Base-by-base conservation (phyloP, 1,284 basidiomycete genomes). In the Phaffia rhodozyma region DNA sequence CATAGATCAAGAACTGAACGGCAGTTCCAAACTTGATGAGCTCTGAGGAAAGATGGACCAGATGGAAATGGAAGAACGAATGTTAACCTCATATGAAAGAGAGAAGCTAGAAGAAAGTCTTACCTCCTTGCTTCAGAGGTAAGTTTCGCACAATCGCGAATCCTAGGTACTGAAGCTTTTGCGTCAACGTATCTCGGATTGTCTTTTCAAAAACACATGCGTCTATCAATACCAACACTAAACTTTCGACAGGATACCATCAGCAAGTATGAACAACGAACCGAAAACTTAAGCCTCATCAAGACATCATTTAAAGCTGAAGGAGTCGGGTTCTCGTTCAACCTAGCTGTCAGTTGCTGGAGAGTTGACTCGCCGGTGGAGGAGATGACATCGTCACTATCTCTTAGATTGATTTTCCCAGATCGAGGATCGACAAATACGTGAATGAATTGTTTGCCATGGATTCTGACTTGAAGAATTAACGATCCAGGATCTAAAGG, bases 401-500 rank as follows among this genome's bases (percentile, higher is more conserved):
- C 86, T 16, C 83, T 79, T 51, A 89, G 76, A 64, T 79, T 83
- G 66, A 89, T 74, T 21, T 82, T 81, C 18, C 87, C 87, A 0
- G 86, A 87, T 67, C 87, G 79, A 1, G 82, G 74, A 69, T 89
- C 87, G 56, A 89, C 81, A 5, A 83, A 83, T 60, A 89, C 79
- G 25, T 85, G 77, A 34, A 86, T 83, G 23, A 84, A 75, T 70
- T 88, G 85, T 65, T 87, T 85, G 1, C 84, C 84, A 69, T 85
- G 87, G 25, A 89, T 75, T 67, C 83, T 81, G 6, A 85, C 78
- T 23, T 79, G 83, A 48, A 89, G 77, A 29, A 82, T 81, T 66
- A 80, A 78, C n/a, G 75, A 70, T 58, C 78, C 79, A 52, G 79
- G 85, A 83, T 63, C 43, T 61, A 47, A 29, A 29, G 32, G 30